Evolutionary conservation across 2,329 filamentous ascomycete genomes (phyloP).

Genomic region (Verticillium nubilum): DNA sequence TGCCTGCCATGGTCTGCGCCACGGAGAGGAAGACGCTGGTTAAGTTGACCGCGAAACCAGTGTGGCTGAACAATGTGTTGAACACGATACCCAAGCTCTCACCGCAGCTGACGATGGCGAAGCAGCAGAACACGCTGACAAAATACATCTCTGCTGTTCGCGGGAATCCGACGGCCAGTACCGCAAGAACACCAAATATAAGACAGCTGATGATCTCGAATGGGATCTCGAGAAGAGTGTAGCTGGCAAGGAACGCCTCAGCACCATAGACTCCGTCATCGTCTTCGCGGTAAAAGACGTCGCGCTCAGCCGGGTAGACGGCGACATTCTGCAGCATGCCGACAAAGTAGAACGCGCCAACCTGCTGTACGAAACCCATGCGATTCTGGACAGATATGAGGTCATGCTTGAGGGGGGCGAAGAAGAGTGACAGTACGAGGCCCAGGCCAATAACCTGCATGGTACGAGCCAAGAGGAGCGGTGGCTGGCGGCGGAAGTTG

Average conservation of each 20-base stretch:
- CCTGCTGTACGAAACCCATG: slow-evolving; percentile 67
- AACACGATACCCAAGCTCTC: slow-evolving; percentile 76
- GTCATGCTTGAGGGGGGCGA: slow-evolving; percentile 63
- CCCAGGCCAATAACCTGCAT: slow-evolving; percentile 63
- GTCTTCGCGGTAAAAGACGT: slow-evolving; percentile 73
- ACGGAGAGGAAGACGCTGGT: slow-evolving; percentile 66
- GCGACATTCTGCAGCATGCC: slow-evolving; percentile 78
- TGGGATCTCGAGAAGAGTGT: slow-evolving; percentile 64
- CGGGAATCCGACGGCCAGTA: slow-evolving; percentile 60
- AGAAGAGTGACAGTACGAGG: slow-evolving; percentile 62
- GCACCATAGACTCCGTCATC: slow-evolving; percentile 68
- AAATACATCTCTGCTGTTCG: slow-evolving; percentile 62
- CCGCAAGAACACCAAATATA: slow-evolving; percentile 59
- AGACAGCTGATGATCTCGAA: slow-evolving; percentile 64
- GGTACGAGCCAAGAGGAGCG: slow-evolving; percentile 56
- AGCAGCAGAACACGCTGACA: slow-evolving; percentile 61
- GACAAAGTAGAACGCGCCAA: slow-evolving; percentile 67
- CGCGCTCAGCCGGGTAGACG: slow-evolving; percentile 65
- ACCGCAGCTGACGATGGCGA: slow-evolving; percentile 68
- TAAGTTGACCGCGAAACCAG: slow-evolving; percentile 70
- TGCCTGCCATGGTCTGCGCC: slow-evolving; percentile 64
- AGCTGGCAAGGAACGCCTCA: slow-evolving; percentile 65
- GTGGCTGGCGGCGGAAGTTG: slow-evolving; percentile 63
- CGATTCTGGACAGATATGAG: slow-evolving; percentile 68
- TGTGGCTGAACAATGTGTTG: slow-evolving; percentile 69